Base-by-base conservation (phyloP, 2,329 filamentous ascomycete genomes). In the Sporothrix humicola region DNA sequence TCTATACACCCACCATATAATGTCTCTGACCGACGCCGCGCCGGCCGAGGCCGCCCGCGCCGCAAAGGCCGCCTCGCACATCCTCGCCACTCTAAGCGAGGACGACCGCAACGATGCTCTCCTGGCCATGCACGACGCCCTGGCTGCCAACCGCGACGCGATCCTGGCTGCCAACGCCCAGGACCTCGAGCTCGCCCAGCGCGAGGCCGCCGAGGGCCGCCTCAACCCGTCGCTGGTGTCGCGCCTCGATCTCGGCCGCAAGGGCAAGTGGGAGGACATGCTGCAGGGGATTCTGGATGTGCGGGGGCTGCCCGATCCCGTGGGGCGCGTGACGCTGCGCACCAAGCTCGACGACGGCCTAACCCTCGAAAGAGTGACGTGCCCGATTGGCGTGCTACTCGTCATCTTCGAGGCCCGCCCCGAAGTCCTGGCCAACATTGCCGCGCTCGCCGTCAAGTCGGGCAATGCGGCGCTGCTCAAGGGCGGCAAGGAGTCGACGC, bases 351-450 rank as follows among this genome's bases (percentile, higher is more conserved):
- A 98, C 81, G 92, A 98, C 77, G 92, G 91, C 71, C 87, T 99
- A 71, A 87, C 91, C 71, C 87, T 99, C 74, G 94, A 97, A 80
- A 91, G 95, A 76, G 92, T 97, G 65, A 94, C 93, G 56, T 97
- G 94, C 81, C 96, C 96, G 6, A 98, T 99, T 78, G 96, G 96
- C 74, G 95, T 98, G n/a, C 89, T 99, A 58, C 88, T 99, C 77
- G 96, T 99, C 83, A 98, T 99, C 80, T 99, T 99, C 80, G 96
- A 99, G 84, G 96, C 96, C 50, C 92, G 96, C 8, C 96, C 96
- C 7, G 96, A 99, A 83, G 96, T 99, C 77, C 98, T 99, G 80
- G 96, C 95, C 80, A 99, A 99, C 82, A 98, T 99, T 79, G 94
- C 96, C 76, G 93, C 95, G 3, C 87, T 99, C 31, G 95, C 96